Base-by-base conservation (phyloP, 2,329 filamentous ascomycete species). In the Talaromyces amestolkiae region DNA sequence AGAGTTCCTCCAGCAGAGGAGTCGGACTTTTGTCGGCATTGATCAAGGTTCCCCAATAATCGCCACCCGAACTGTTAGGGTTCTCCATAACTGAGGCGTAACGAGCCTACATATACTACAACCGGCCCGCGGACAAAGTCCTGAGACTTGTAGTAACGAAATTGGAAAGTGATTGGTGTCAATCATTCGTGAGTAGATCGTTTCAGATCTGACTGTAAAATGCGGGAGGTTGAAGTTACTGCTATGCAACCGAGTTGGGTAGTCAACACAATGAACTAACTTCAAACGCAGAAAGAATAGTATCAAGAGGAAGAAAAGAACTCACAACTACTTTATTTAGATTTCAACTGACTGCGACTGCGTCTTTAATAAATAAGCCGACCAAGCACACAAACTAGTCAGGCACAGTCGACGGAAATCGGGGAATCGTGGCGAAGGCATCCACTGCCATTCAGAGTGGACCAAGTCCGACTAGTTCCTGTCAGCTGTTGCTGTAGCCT, bases 11-110 rank as follows among this genome's bases (percentile, higher is more conserved):
- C 33, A 93, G 83, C 53, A 89, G 76, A 61, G 85, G 84, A 3
- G 89, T 89, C 5, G 90, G 87, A 58, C 84, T 85, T 76, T 91
- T 92, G 75, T 91, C 83, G 41, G 81, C 77, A 69, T 87, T 84
- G 72, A 91, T 91, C 72, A 93, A 82, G 17, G 71, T 74, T 58
- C 86, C 86, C 79, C 91, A 92, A 70, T 81, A 84, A 59, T 74
- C 74, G 59, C 11, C 68, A 37, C 69, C 69, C 15, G 47, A 56
- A 41, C 49, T 66, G 19, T 69, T 64, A 56, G 73, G 68, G 67
- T 72, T 75, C 68, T 73, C 72, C 73, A 75, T 77, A 68, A 22
- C 19, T 51, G 10, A 22, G 53, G 31, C 33, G 31, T 56, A 56
- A 11, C 33, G n/a, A 56, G 66, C 68, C 41, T 61, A 31, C 43